Percentiles rank a stretch among this genome's conserved stretches.
Evolutionary conservation across 2,329 filamentous ascomycete genomes (phyloP).

Genomic region (Cladophialophora immunda): DNA sequence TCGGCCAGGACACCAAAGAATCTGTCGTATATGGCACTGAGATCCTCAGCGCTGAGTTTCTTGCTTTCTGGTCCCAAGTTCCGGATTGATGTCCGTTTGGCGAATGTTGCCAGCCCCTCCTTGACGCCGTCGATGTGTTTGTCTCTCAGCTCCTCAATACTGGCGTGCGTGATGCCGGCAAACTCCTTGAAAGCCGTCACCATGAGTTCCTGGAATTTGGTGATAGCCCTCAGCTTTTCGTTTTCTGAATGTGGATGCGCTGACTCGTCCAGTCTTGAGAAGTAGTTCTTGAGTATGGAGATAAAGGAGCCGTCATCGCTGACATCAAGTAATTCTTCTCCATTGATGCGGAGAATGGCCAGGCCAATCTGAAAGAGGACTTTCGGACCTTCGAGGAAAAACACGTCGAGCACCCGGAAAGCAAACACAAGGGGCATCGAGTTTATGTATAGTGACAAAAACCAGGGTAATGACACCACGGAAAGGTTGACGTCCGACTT

Average conservation of each 20-base stretch:
- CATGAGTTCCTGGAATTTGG: constrained; percentile 97
- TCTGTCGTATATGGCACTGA: constrained; percentile 89
- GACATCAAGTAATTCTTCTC: constrained; percentile 92
- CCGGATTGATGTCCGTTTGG: constrained; percentile 93
- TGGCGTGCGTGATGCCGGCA: constrained; percentile 90
- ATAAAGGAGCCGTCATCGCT: constrained; percentile 96
- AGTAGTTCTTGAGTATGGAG: constrained; percentile 93
- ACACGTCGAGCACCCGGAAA: constrained; percentile 94
- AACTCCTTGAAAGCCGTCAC: constrained; percentile 99
- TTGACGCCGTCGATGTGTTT: constrained; percentile 95
- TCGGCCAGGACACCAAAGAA: constrained; percentile 95
- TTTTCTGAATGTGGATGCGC: constrained; percentile 96
- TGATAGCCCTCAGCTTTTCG: constrained; percentile 90
- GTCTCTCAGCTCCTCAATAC: constrained; percentile 84
- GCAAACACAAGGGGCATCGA: constrained; percentile 99
- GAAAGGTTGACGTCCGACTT: constrained; percentile 97
- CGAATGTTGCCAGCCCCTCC: constrained; percentile 95
- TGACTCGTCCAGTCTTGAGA: constrained; percentile 90
- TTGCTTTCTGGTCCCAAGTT: constrained; percentile 98
- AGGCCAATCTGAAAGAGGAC: constrained; percentile 96
- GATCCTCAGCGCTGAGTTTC: constrained; percentile 81
- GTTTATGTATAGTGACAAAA: constrained; percentile 97
- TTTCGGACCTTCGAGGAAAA: constrained; percentile 97
- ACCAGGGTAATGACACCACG: constrained; percentile 97
- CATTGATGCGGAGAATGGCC: constrained; percentile 96